phyloP scores from a whole-genome alignment of 2,329 filamentous ascomycete genomes.

The Helotiales sp. region DNA sequence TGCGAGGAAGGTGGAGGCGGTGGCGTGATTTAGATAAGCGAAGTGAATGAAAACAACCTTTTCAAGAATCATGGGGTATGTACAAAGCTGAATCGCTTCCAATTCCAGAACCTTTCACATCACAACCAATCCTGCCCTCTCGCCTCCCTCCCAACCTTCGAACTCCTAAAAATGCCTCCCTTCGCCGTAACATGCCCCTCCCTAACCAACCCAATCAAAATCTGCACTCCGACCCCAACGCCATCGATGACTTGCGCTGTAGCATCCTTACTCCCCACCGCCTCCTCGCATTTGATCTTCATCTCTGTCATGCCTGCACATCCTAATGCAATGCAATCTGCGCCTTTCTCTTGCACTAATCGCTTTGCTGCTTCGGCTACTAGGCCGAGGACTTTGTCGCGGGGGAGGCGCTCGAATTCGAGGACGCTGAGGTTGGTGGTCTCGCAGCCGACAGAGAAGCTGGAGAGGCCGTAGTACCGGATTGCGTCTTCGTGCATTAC shows the following conservation, averaged over 20 bases:
- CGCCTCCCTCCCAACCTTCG: constrained; percentile 46
- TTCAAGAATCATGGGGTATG: no score
- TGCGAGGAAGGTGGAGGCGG: background rate
- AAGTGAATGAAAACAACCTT: no score
- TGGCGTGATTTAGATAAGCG: background rate
- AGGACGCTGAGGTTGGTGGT: constrained; percentile 75
- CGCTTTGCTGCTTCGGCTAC: constrained; percentile 72
- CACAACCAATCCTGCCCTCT: constrained; percentile 50
- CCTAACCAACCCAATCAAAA: constrained; percentile 51
- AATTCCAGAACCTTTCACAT: no score
- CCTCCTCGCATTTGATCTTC: constrained; percentile 60
- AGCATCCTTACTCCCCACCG: constrained; percentile 49
- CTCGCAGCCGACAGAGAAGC: constrained; percentile 49
- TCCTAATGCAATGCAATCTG: constrained; percentile 77
- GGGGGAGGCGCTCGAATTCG: constrained; percentile 74
- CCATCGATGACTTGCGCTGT: constrained; percentile 55
- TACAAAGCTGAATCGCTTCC: no score
- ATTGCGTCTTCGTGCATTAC: constrained; percentile 74
- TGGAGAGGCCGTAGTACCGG: constrained; percentile 67
- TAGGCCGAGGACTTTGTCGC: constrained; percentile 65
- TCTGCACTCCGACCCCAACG: constrained; percentile 53
- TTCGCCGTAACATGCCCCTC: constrained; percentile 53
- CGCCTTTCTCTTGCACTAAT: constrained; percentile 61
- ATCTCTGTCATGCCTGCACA: constrained; percentile 92
- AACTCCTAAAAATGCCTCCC: constrained; percentile 49